Evolutionary conservation across 2,329 filamentous ascomycete genomes (phyloP).

Genomic region (Hypoxylon sp.): DNA sequence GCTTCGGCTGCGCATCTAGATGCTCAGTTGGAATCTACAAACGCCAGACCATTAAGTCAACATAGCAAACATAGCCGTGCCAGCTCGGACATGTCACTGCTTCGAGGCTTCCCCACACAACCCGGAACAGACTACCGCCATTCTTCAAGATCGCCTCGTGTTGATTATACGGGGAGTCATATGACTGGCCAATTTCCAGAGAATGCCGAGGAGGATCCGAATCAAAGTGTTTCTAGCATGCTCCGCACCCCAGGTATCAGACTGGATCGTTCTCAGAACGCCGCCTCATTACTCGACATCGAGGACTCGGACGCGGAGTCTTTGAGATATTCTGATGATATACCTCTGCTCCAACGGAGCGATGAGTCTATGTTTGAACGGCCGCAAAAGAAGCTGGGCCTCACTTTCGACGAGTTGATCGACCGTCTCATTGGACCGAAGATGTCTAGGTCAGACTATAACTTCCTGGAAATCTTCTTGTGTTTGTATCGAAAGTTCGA

Average conservation of each 20-base stretch:
- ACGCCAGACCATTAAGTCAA: conserved; percentile 66
- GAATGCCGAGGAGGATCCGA: conserved; percentile 59
- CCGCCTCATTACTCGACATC: conserved; percentile 72
- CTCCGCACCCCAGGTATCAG: conserved; percentile 65
- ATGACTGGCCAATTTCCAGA: conserved; percentile 52
- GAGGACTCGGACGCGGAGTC: conserved; percentile 79
- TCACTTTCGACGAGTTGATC: conserved; percentile 78
- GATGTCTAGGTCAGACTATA: conserved; percentile 86
- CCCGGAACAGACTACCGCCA: conserved; percentile 59
- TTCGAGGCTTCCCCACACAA: conserved; percentile 65
- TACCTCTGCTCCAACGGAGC: conserved; percentile 73
- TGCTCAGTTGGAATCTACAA: conserved; percentile 61
- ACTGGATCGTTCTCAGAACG: conserved; percentile 58
- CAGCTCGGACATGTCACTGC: conserved; percentile 75
- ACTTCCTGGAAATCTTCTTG: conserved; percentile 89
- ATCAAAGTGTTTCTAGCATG: conserved; percentile 62
- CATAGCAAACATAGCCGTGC: conserved; percentile 76
- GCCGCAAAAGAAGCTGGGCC: conserved; percentile 63
- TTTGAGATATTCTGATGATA: conserved; percentile 73
- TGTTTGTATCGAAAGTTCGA: conserved; percentile 96
- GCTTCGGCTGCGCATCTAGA: conserved; percentile 73
- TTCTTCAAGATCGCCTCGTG: conserved; percentile 60
- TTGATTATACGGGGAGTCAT: conserved; percentile 56
- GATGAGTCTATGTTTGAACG: conserved; percentile 71
- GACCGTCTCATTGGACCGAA: conserved; percentile 86